Evolutionary conservation across 208 protist species (phyloP), one percentile per base, ranked within the genome.

Genomic region (Angomonas deanei): DNA sequence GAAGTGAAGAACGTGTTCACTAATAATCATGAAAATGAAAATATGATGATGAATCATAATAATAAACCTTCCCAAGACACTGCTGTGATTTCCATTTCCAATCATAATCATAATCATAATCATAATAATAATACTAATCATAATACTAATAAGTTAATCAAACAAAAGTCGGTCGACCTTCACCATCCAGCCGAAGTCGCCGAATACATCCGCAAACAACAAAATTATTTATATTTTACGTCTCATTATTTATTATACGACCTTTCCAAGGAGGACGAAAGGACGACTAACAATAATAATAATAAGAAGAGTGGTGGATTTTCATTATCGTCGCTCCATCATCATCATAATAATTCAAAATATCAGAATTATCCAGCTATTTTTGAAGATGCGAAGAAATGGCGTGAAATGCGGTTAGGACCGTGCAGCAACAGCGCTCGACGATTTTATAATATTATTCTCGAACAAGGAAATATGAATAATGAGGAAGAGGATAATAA

Each of bases 21-120:
- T 42, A 42, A 42, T 42, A 42, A 53, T 26, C 11, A 53, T 53
- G 8, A 53, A 27, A 53, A 53, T 26, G 19, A 53, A 27, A 53
- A 53, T 28, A 53, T 53, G 8, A 53, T 13, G 8, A 28, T 27
- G 5, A 28, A 28, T 53, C 5, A 53, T 17, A 53, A 53, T 17
- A 53, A 26, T 28, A 13, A 53, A 27, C 8, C 5, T 26, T 26
- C 11, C 23, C 11, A 42, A 42, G 36, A 42, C 8, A 42, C 11
- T 8, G 36, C 36, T 42, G 11, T 42, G 8, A 8, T 42, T 42
- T 15, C 15, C 36, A n/a, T 15, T 42, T 8, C 15, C 36, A 42
- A 42, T 42, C 8, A 53, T 53, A 53, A 53, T 28, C 5, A 53
- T 28, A 53, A 42, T 42, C 8, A 42, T 42, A 42, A 42, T 42